A percentile compares a stretch with the other conserved stretches of the same genome.
These are phyloP conservation scores for Solanum chilense DNA, from an alignment of 257 asterid species.

Conservation along the genomic window DNA sequence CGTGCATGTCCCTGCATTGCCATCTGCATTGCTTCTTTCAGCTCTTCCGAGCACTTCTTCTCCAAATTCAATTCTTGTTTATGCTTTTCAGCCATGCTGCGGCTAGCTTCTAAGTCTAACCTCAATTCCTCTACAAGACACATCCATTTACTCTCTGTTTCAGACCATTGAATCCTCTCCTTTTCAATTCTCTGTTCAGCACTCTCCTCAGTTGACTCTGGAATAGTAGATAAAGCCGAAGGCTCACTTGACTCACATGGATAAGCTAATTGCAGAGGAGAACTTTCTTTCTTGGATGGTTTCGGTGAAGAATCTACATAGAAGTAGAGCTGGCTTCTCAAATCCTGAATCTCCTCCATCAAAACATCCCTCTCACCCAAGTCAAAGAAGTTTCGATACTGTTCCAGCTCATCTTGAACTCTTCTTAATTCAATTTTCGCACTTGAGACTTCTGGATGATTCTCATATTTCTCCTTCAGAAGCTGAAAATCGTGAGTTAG, in stretches of 20 bases:
- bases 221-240: slow-evolving; percentile 25
- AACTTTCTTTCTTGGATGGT: slow-evolving; percentile 37
- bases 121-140: slow-evolving; percentile 75
- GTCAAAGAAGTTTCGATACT: slow-evolving; percentile 78
- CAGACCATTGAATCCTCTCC: slow-evolving; percentile 80
- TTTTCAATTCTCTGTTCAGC: slow-evolving; percentile 54
- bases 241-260: slow-evolving; percentile 55
- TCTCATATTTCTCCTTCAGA: slow-evolving; percentile 70
- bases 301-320: slow-evolving; percentile 67
- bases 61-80: slow-evolving; percentile 73
- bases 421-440: slow-evolving; percentile 62
- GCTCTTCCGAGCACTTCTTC: slow-evolving; percentile 83
- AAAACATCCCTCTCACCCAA: slow-evolving; percentile 93
- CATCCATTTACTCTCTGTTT: slow-evolving; percentile 86
- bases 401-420: slow-evolving; percentile 75
- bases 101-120: slow-evolving; percentile 54
- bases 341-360: slow-evolving; percentile 83
- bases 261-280: slow-evolving; percentile 48
- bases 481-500: slow-evolving; percentile 42
- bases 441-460: slow-evolving; percentile 81
- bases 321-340: slow-evolving; percentile 66
- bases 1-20: slow-evolving; percentile 99
- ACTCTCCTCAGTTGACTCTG: slow-evolving; percentile 36
- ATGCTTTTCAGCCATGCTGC: slow-evolving; percentile 40
- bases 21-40: slow-evolving; percentile 96